Percentiles rank a stretch among this genome's conserved stretches.
Conservation (phyloP, 1,284 basidiomycete genomes). For the Cutaneotrichosporon spelunceum region DNA sequence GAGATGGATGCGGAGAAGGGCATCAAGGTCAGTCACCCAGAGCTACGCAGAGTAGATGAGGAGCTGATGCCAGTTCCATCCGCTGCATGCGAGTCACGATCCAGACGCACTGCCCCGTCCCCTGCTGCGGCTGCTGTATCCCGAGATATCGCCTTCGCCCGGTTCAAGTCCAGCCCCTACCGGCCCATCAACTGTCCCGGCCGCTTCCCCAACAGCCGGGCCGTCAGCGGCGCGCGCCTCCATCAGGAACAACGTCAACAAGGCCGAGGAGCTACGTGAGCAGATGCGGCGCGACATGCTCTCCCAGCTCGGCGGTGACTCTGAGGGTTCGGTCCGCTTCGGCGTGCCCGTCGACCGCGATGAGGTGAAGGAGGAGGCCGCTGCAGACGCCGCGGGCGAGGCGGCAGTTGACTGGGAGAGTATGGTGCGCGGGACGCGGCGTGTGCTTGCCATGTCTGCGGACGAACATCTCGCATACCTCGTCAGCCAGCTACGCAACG, state of each 20-base stretch:
- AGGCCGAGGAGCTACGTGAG: constrained; percentile 42
- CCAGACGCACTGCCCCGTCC: constrained; percentile 43
- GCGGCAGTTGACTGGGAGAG: constrained; percentile 42
- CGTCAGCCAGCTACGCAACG: constrained; percentile 43
- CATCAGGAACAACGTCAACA: constrained; percentile 29
- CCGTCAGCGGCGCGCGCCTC: not conserved
- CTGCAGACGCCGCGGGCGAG: constrained; percentile 7
- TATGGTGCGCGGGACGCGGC: constrained; percentile 39
- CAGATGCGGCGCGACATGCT: constrained; percentile 50
- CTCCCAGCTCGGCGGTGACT: constrained; percentile 23
- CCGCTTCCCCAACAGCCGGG: not conserved
- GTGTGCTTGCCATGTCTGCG: constrained; percentile 47
- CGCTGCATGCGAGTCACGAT: constrained; percentile 44
- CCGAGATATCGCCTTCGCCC: constrained; percentile 25
- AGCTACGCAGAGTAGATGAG: not conserved
- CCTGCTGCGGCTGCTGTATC: constrained; percentile 41
- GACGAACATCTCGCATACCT: constrained; percentile 42
- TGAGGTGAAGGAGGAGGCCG: constrained; percentile 10
- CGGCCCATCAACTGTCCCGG: not conserved
- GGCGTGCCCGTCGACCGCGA: constrained; percentile 12
- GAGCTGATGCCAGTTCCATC: constrained; percentile 43
- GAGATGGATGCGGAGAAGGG: constrained; percentile 39
- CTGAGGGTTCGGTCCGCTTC: constrained; percentile 26
- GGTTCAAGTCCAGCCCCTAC: not conserved
- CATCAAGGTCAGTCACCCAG: constrained; percentile 33